Evolutionary conservation across 345 rosid genomes (phyloP).

Genomic region (Gossypium herbaceum): DNA sequence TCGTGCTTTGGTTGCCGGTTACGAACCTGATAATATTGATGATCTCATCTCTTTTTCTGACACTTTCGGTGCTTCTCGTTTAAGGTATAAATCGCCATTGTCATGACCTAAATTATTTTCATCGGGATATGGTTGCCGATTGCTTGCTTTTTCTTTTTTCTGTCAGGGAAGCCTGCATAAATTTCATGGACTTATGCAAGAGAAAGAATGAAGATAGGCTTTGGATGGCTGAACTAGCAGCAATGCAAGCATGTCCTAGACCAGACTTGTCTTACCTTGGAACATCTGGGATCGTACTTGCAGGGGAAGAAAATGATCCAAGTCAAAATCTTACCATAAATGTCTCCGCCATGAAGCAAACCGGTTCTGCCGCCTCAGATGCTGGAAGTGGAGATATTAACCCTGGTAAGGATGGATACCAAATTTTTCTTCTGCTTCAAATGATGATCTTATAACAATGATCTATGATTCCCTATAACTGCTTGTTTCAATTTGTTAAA

Average conservation of each 20-base stretch:
- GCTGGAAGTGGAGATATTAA: conserved; percentile 48
- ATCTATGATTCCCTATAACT: neutral
- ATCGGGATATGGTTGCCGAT: neutral
- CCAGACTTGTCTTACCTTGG: conserved; percentile 70
- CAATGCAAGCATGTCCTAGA: conserved; percentile 76
- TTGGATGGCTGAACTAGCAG: conserved; percentile 92
- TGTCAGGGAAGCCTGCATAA: conserved; percentile 87
- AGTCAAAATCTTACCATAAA: conserved; percentile 27
- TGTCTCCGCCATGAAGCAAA: conserved; percentile 32
- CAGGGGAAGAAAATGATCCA: conserved; percentile 63
- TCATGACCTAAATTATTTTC: neutral
- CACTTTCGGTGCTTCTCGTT: conserved; percentile 91
- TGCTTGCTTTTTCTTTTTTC: neutral
- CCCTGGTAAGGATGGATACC: conserved; percentile 41
- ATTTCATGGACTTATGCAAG: conserved; percentile 86
- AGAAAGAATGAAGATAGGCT: conserved; percentile 88
- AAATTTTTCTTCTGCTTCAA: neutral
- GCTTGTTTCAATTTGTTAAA: neutral
- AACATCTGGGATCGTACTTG: conserved; percentile 76
- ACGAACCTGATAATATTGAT: conserved; percentile 59
- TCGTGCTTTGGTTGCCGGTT: conserved; percentile 86
- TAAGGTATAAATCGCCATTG: conserved; percentile 45
- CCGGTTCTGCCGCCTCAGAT: conserved; percentile 35
- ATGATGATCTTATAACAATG: conserved; percentile 4
- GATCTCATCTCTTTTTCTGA: conserved; percentile 80